Evolutionary conservation across 169 alveolate species (phyloP).

Genomic region (Cryptosporidium sp.): DNA sequence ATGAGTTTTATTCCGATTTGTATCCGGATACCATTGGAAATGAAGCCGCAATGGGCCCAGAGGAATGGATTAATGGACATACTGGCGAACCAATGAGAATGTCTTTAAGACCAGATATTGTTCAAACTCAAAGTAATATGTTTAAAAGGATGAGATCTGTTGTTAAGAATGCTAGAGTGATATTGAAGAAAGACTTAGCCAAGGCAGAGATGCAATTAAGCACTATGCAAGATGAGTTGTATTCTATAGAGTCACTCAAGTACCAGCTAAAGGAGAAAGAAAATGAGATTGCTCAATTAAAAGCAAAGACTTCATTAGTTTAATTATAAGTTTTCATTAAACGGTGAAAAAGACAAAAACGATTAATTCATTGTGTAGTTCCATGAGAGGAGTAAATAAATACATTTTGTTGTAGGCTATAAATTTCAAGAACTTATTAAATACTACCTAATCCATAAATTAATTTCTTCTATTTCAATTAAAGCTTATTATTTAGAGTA

Average conservation of each 20-base stretch:
- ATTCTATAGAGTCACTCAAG: constrained; percentile 56
- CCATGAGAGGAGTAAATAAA: background rate
- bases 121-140: constrained; percentile 63
- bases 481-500: constrained; percentile 39
- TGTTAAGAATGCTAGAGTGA: constrained; percentile 75
- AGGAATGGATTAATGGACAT: constrained; percentile 73
- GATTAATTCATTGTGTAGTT: background rate
- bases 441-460: background rate
- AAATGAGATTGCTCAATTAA: constrained; percentile 72
- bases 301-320: constrained; percentile 50
- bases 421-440: background rate
- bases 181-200: constrained; percentile 58
- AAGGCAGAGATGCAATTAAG: constrained; percentile 72
- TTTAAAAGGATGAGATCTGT: constrained; percentile 74
- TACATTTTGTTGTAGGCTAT: constrained; percentile 5
- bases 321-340: constrained; percentile 61
- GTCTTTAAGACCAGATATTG: constrained; percentile 65
- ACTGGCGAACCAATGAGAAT: constrained; percentile 60
- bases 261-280: constrained; percentile 67
- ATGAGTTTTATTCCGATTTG: constrained; percentile 70
- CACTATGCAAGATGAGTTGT: constrained; percentile 59
- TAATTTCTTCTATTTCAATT: background rate
- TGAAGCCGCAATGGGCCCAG: constrained; percentile 76
- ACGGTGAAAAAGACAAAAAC: background rate
- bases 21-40: constrained; percentile 62